Percentiles rank a stretch among this genome's conserved stretches.
phyloP scores from a whole-genome alignment of 768 basidiomycete species.

The Kwoniella dejecticola region DNA sequence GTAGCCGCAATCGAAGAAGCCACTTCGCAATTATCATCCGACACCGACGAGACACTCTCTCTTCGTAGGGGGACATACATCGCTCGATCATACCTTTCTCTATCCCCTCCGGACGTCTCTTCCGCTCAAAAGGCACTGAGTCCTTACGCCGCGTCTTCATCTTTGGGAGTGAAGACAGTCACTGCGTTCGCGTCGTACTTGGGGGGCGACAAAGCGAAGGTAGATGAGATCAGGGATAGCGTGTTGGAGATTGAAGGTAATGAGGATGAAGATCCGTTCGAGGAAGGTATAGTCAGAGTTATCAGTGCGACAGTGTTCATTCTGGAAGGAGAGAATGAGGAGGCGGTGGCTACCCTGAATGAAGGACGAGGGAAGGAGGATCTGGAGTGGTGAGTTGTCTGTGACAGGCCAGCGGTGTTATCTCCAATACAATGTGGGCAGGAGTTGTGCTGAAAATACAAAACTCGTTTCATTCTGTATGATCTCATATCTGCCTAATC shows the following conservation, averaged over 20 bases:
- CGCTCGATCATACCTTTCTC: constrained; percentile 53
- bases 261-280: constrained; percentile 63
- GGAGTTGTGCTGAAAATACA: too few relatives aligned
- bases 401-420: too few relatives aligned
- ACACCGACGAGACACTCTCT: constrained; percentile 19
- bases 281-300: constrained; percentile 73
- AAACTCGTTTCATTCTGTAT: too few relatives aligned
- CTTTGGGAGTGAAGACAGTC: constrained; percentile 59
- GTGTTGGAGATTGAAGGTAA: constrained; percentile 83
- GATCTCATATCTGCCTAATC: too few relatives aligned
- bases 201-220: constrained; percentile 58
- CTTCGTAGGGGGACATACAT: constrained; percentile 52
- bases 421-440: too few relatives aligned
- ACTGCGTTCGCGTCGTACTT: constrained; percentile 73
- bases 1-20: constrained; percentile 53
- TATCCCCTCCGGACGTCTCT: constrained; percentile 30
- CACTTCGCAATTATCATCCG: constrained; percentile 34
- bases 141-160: constrained; percentile 26
- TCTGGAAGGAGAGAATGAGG: constrained; percentile 80
- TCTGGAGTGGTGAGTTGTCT: constrained; percentile 84
- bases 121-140: constrained; percentile 25
- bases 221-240: constrained; percentile 83
- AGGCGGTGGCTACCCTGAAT: constrained; percentile 85
- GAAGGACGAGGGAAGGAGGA: constrained; percentile 69
- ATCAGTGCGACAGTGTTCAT: constrained; percentile 85